Evolutionary conservation across 2,329 filamentous ascomycete genomes (phyloP), one percentile per base, ranked within the genome.

Genomic region (Fonsecaea pedrosoi): DNA sequence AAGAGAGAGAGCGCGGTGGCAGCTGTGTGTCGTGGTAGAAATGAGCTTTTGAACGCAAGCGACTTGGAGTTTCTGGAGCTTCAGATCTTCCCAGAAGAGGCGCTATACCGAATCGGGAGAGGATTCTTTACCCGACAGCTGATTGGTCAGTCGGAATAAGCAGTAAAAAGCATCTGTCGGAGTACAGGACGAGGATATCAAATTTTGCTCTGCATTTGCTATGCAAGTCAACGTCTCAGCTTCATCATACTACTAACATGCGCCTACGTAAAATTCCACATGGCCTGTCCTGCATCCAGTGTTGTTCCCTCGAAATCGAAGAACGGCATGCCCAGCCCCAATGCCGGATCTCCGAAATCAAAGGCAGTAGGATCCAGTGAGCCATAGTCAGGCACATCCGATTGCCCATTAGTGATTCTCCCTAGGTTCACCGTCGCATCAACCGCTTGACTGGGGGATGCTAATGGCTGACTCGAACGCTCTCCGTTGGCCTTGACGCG

Each of bases 251-350:
- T 18, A 5, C n/a, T 58, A 35, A 21, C 37, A 21, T 30, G 53
- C 18, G 25, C 61, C 37, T 57, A 64, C 1, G 53, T 63, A 55
- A 73, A 73, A 53, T 68, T 70, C 71, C 71, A 73, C 65, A 72
- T 66, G 12, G 50, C 62, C 12, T 68, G 64, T 12, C 66, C 66
- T 25, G 58, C 67, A 25, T 65, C 68, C 45, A 73, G 50, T 7
- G 71, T 74, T 10, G 72, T 74, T 5, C 72, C 72, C 54, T 74
- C 72, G 65, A 74, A 74, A 59, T 74, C 72, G 59, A 74, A 74
- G 54, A 74, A 74, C 15, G 72, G 72, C 72, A 74, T 74, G 15
- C 72, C 72, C 45, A 74, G 53, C 37, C 71, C 71, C 21, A 74
- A 40, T 4, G 70, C 62, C 35, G 70, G 68, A 62, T 74, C 72